Evolutionary conservation across 345 rosid species (phyloP).

Genomic region (Conringia planisiliqua): DNA sequence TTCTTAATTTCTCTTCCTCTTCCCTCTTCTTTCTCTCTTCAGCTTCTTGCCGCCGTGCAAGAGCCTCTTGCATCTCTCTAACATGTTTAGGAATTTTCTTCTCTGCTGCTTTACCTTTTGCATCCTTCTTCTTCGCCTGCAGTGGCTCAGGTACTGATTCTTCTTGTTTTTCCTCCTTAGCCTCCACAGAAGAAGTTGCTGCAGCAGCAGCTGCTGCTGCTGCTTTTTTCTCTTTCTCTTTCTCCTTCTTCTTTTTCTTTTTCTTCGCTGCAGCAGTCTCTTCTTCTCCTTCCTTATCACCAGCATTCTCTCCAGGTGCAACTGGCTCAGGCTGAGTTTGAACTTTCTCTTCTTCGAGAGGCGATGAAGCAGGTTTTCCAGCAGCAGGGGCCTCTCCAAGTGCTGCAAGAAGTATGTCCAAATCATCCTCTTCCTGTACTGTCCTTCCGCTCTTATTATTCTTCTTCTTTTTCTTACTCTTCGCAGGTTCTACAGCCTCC

Average conservation of each 20-base stretch:
- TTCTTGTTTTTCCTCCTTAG: constrained; percentile 49
- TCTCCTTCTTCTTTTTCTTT: constrained; percentile 85
- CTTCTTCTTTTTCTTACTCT: constrained; percentile 77
- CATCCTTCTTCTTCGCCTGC: constrained; percentile 61
- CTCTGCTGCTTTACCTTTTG: constrained; percentile 75
- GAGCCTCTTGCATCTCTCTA: constrained; percentile 93
- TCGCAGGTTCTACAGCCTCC: constrained; percentile 58
- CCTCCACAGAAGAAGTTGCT: constrained; percentile 34
- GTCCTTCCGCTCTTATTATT: constrained; percentile 80
- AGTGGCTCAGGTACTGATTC: constrained; percentile 46
- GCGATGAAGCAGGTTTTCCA: constrained; percentile 41
- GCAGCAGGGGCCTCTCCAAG: constrained; percentile 59
- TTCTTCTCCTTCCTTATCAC: constrained; percentile 74
- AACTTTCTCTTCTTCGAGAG: constrained; percentile 45
- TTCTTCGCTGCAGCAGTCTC: constrained; percentile 89
- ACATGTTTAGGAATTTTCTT: constrained; percentile 92
- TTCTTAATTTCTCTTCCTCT: constrained; percentile 81
- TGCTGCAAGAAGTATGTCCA: constrained; percentile 90
- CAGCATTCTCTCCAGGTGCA: constrained; percentile 38
- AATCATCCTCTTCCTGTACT: constrained; percentile 89
- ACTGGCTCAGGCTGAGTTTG: constrained; percentile 46
- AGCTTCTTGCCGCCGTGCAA: constrained; percentile 74
- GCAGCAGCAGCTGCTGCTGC: constrained; percentile 50
- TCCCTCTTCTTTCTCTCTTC: constrained; percentile 81
- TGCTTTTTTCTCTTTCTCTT: constrained; percentile 69